Base-by-base conservation (phyloP, 768 basidiomycete genomes). In the Crepidotus variabilis region DNA sequence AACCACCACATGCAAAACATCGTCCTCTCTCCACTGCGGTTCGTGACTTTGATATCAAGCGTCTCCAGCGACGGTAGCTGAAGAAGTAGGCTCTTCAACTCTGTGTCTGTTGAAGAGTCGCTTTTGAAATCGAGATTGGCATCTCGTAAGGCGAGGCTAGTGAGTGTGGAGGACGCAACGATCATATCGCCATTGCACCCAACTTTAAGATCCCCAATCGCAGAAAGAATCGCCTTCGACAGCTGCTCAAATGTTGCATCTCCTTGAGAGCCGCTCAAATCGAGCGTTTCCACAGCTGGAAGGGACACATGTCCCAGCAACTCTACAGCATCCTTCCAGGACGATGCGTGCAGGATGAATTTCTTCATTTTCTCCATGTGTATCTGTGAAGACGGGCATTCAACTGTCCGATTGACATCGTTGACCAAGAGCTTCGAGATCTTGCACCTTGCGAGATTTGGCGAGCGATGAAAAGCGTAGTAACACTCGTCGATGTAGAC, bases 401-500 rank as follows among this genome's bases (percentile, higher is more conserved):
- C 46, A 23, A 51, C 32, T n/a, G 56, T 34, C 16, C 58, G 51
- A 18, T 58, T 47, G 35, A 52, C 55, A 23, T 60, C 58, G 52
- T 63, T 59, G 48, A 51, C 24, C 36, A 65, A 46, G 10, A 65
- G 60, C 22, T 59, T 62, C 32, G 55, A 57, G 22, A 64, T 49
- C 16, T 46, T 47, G 52, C 61, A 61, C 24, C 36, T 49, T 16
- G 51, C 52, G 6, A 64, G 34, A 34, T 54, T 48, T 2, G 55
- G 50, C 8, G 58, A 49, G 16, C 24, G 36, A 1, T 50, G 33
- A 33, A 64, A 61, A 23, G 56, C 55, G 48, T 47, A 57, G 16
- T 62, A 60, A 47, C 61, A 64, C 49, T 64, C 61, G 43, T 64
- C 63, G 23, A 60, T 46, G 52, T 64, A 62, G 21, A 60, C 61